Evolutionary conservation across 768 basidiomycete species (phyloP), one percentile per base, ranked within the genome.

Genomic region (Myochromella boudieri): DNA sequence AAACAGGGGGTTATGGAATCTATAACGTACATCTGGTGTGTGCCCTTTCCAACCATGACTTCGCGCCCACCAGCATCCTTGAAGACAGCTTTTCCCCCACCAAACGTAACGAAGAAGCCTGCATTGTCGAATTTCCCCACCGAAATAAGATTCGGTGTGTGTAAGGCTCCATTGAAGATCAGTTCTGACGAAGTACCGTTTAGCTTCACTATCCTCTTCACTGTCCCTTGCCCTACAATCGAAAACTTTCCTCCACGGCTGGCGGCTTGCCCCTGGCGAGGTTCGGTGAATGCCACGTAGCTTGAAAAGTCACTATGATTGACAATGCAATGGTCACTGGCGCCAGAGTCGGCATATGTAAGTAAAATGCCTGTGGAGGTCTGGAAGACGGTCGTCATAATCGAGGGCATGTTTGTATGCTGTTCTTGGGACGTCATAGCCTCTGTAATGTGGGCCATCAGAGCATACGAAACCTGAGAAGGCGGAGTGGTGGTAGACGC

Each of bases 321-420:
- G n/a, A 48, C 40, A 24, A 42, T 42, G 36, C 48, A 49, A n/a
- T 49, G 41, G 18, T 49, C 34, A 10, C 34, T 43, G 7, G 41
- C 48, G 2, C 41, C 41, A 7, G 34, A 49, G 15, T 49, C 26
- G 1, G 42, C 41, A 15, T 37, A 49, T 2, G 47, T 47, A 25
- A 14, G 22, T 3, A 41, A 21, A 3, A 6, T 1, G 2, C 4
- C 14, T 2, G 20, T 10, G 3, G 7, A 5, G 2, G 15, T 24
- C 5, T 25, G 15, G 6, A 17, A 21, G 1, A 29, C n/a, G 26
- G n/a, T 18, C 14, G 20, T 12, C 37, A 28, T 15, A 9, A n/a
- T 14, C 12, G n/a, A 4, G 3, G 31, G 4, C 6, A 36, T 6
- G 15, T 36, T 17, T 3, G 8, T 20, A 15, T 18, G n/a, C n/a